phyloP scores from a whole-genome alignment of 2,329 filamentous ascomycete species.

The Paraphaeosphaeria minitans region DNA sequence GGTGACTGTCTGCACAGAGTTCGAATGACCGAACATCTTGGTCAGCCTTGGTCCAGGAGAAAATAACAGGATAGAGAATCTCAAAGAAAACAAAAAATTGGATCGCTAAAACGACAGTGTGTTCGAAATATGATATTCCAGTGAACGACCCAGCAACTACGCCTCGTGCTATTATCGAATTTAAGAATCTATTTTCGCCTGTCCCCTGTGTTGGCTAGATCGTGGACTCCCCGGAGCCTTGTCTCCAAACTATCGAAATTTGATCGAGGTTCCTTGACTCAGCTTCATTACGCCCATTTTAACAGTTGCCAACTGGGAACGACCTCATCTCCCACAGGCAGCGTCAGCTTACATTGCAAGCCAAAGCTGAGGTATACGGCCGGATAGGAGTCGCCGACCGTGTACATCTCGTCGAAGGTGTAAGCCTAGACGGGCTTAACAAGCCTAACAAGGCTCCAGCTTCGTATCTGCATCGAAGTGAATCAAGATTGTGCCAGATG shows the following conservation, averaged over 20 bases:
- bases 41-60: background rate
- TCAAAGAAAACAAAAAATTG: background rate
- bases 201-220: background rate
- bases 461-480: background rate
- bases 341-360: background rate
- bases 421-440: background rate
- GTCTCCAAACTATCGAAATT: background rate
- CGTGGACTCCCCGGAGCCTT: background rate
- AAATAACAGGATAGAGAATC: background rate
- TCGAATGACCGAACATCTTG: slow-evolving; percentile 1
- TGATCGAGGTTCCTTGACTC: background rate
- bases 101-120: background rate
- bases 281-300: background rate
- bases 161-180: background rate
- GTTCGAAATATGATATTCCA: background rate
- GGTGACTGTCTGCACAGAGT: background rate
- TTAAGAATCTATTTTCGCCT: background rate
- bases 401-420: background rate
- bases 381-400: background rate
- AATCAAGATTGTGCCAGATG: background rate
- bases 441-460: background rate
- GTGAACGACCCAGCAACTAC: background rate
- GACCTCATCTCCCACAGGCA: background rate
- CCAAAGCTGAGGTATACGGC: background rate
- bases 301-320: background rate